Evolutionary conservation across 202 grass and related monocot genomes (phyloP), one percentile per base, ranked within the genome.

Genomic region (Zizania palustris): DNA sequence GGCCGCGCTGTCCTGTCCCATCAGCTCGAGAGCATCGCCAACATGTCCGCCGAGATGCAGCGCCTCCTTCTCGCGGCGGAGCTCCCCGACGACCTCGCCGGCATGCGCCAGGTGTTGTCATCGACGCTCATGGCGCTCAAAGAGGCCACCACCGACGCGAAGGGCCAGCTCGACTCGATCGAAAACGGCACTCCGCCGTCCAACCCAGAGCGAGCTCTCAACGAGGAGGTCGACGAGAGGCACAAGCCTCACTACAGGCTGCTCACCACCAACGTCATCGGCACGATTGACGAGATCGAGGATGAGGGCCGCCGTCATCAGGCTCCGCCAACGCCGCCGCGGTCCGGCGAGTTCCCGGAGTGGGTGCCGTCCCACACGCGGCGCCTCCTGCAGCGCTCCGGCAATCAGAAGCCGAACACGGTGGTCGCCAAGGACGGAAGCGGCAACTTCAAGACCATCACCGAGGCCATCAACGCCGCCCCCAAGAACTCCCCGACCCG

Each of bases 401-500:
- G 28, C 41, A 3, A 9, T 6, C 60, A 87, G 86, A 93, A 72
- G 71, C 93, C 93, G 3, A 77, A 91, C 80, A 76, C 49, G 39
- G 86, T 97, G 70, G 90, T 97, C n/a, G 90, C 93, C 48, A 61
- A 75, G 71, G 93, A 97, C 62, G 90, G 93, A 13, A 97, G 90
- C 78, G 93, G 90, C 51, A 11, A 73, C 76, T 97, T 88, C 83
- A 93, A 83, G 62, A 89, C 50, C 65, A 97, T 97, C 88, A 89
- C 16, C 36, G 90, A 91, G 28, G 93, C 93, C 63, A 16, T 97
- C 35, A 65, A 64, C 33, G 58, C 67, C 11, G 75, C 74, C 20
- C 85, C 93, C 22, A 74, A 73, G 69, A 48, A 13, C 1, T 70
- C 61, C 35, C 12, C 53, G 3, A 72, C 71, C 0, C 81, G 80